Percentiles rank a stretch among this genome's conserved stretches.
Evolutionary conservation across 495 filamentous ascomycete species (phyloP).

Genomic region (Lasiosphaeria miniovina): DNA sequence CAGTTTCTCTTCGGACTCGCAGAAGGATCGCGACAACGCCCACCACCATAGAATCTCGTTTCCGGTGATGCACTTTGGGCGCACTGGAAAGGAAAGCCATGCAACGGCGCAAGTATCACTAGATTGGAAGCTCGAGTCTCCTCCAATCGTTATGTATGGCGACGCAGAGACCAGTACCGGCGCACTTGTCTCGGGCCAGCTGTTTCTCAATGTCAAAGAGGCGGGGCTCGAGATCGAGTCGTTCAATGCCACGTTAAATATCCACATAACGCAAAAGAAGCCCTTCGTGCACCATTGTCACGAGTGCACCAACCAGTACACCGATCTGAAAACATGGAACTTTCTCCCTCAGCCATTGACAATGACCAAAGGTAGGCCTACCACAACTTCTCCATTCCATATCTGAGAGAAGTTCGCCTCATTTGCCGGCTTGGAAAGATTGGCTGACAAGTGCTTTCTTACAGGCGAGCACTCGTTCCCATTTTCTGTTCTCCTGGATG

Average conservation of each 20-base stretch:
- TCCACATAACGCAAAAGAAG: constrained; percentile 67
- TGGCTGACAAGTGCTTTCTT: constrained; percentile 11
- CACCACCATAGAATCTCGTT: constrained; percentile 49
- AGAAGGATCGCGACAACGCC: constrained; percentile 29
- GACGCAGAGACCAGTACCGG: constrained; percentile 71
- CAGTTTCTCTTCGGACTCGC: constrained; percentile 25
- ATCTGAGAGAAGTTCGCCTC: background rate
- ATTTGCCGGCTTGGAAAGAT: background rate
- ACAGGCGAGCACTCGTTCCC: constrained; percentile 71
- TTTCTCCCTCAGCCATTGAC: constrained; percentile 66
- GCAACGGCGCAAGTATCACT: constrained; percentile 52
- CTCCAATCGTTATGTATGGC: constrained; percentile 83
- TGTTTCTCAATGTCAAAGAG: constrained; percentile 68
- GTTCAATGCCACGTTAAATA: constrained; percentile 66
- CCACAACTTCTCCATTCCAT: background rate
- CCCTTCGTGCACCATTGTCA: constrained; percentile 75
- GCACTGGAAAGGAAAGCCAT: constrained; percentile 43
- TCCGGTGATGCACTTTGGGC: constrained; percentile 44
- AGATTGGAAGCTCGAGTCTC: constrained; percentile 80
- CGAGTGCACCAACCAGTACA: constrained; percentile 66
- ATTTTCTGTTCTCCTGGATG: constrained; percentile 87
- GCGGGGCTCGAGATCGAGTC: constrained; percentile 61
- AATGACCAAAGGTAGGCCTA: constrained; percentile 55
- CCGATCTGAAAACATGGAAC: constrained; percentile 72
- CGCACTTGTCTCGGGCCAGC: constrained; percentile 81